Percentiles rank a stretch among this genome's conserved stretches.
phyloP scores from a whole-genome alignment of 2,329 filamentous ascomycete genomes.

The Sclerotinia sclerotiorum region DNA sequence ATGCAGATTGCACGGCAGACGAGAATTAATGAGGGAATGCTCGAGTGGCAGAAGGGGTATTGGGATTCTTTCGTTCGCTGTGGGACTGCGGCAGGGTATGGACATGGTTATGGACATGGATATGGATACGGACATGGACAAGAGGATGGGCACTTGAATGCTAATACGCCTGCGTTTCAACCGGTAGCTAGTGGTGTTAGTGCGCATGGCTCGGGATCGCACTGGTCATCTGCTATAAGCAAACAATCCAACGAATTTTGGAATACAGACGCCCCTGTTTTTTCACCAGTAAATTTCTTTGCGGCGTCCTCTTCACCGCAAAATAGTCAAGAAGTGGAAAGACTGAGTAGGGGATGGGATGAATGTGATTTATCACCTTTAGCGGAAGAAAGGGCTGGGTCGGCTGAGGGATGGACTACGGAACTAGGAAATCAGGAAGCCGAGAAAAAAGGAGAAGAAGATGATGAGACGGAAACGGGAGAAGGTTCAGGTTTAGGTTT shows the following conservation, averaged over 20 bases:
- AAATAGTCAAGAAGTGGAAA: not conserved
- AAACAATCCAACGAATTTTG: conserved; percentile 1
- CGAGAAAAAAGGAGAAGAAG: not conserved
- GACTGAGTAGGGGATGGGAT: not conserved
- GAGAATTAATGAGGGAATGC: not conserved
- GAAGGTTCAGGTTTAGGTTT: not conserved
- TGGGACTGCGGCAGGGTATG: not conserved
- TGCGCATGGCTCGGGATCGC: not conserved
- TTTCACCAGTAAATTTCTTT: not conserved
- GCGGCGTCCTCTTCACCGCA: not conserved
- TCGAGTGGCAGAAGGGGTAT: not conserved
- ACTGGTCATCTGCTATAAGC: not conserved
- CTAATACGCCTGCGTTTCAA: not conserved
- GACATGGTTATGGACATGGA: not conserved
- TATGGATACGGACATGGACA: not conserved
- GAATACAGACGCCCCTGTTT: not conserved
- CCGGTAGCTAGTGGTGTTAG: not conserved
- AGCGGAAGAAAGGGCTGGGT: not conserved
- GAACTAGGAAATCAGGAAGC: not conserved
- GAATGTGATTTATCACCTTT: conserved; percentile 5
- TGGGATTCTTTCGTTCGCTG: not conserved
- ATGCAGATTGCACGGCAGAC: conserved; percentile 15
- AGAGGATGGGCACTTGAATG: not conserved
- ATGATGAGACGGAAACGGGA: not conserved
- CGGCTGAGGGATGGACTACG: not conserved